Evolutionary conservation across 164 flowering plant genomes (phyloP), one percentile per base, ranked within the genome.

Genomic region (Vitis cinerea): DNA sequence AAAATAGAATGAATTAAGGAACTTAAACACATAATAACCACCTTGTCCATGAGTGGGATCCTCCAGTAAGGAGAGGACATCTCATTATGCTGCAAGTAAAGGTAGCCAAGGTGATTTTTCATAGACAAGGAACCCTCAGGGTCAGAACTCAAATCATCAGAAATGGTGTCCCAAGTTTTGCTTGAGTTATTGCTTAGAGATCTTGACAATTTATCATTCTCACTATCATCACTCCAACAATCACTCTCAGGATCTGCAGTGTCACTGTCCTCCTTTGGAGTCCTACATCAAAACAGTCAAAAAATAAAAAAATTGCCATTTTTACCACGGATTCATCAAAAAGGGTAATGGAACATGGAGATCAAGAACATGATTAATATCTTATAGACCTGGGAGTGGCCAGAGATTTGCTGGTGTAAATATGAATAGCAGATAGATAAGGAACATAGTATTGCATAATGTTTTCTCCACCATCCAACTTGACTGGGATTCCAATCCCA

Each of bases 1-100:
- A 60, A 14, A 13, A 37, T 37, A 37, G 44, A 37, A 37, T 37
- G 44, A 37, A 37, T 3, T 37, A 6, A 37, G 44, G 27, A 23
- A 23, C 44, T 37, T 53, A 12, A 53, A 12, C 56, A 53, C 5
- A 4, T 53, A 19, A 8, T 19, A 12, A 12, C 16, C 70, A 86
- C 93, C 88, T 86, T 87, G 17, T 84, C 87, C 71, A 65, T 56
- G 13, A 89, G 73, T 0, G 93, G 91, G 63, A 79, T 64, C 69
- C 93, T 79, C 60, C 74, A 64, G 56, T 78, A 81, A 30, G 93
- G 93, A 61, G 82, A 64, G 15, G 68, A 66, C 9, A 8, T 74
- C 74, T 89, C 91, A 27, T 75, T 72, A 64, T 83, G 84, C 71
- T 87, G 81, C 8, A 78, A 74, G 69, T 85, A 87, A 56, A 81